phyloP scores from a whole-genome alignment of 176 grass and related monocot species.

The Phragmites australis region DNA sequence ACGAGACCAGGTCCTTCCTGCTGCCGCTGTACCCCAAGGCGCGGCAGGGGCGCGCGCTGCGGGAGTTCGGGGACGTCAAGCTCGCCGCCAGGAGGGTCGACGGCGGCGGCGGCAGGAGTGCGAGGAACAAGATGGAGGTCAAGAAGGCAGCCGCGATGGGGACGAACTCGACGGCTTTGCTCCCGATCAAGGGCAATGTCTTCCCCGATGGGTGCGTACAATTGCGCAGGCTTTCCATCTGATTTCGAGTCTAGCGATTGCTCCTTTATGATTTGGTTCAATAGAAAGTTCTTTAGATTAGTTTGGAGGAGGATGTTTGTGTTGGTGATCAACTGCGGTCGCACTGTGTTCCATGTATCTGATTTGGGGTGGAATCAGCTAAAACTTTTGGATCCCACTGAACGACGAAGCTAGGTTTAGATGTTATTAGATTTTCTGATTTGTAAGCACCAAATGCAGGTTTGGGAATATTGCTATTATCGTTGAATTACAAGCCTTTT shows the following conservation, averaged over 20 bases:
- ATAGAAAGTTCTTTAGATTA: background rate
- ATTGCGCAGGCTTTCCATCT: background rate
- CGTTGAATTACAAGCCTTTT: background rate
- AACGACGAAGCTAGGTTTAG: slow-evolving; percentile 13
- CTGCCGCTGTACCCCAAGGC: slow-evolving; percentile 76
- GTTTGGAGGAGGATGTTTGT: background rate
- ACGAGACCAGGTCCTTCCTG: slow-evolving; percentile 82
- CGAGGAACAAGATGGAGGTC: slow-evolving; percentile 36
- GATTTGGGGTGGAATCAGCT: background rate
- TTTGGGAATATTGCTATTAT: background rate
- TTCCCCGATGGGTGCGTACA: slow-evolving; percentile 86
- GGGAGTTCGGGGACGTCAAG: slow-evolving; percentile 73
- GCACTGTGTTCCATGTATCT: background rate
- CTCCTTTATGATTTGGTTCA: slow-evolving; percentile 11
- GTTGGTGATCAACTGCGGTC: slow-evolving; percentile 4
- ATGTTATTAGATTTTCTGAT: background rate
- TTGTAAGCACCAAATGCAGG: slow-evolving; percentile 18
- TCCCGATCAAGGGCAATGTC: slow-evolving; percentile 89
- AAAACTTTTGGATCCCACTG: background rate
- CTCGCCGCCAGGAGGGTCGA: slow-evolving; percentile 46
- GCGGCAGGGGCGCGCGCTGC: slow-evolving; percentile 52
- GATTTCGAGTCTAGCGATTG: background rate
- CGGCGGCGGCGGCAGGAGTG: slow-evolving; percentile 20
- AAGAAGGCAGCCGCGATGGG: slow-evolving; percentile 1
- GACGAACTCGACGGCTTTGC: slow-evolving; percentile 55